Evolutionary conservation across 345 rosid genomes (phyloP), one percentile per base, ranked within the genome.

Genomic region (Gynandropsis gynandra): DNA sequence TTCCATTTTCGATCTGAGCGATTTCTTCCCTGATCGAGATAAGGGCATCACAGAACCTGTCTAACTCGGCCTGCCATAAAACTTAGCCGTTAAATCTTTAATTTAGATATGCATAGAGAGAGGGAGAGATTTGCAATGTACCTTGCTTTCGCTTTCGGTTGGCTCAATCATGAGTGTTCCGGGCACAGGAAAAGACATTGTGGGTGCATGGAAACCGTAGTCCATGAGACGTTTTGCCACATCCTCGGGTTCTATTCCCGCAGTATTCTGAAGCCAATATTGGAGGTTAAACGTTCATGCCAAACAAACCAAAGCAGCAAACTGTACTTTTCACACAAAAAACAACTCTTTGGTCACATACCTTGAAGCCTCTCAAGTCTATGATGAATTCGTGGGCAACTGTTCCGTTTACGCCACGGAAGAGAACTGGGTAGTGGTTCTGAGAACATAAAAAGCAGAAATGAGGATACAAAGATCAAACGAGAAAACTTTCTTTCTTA

Each of bases 141-240:
- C 99, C 94, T 85, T 93, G 94, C 97, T 85, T 85, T 93, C 99
- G 76, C 99, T 93, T 74, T 93, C 97, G 42, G 99, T 93, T 6
- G 99, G 99, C 66, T 93, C 99, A 45, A 93, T 80, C 99, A 88
- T 88, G 52, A 88, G 97, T 6, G 97, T 93, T 61, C 97, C 95
- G 1, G 99, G 90, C 65, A 93, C 99, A 42, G 99, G 99, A 89
- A 94, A 93, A 19, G 99, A 85, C 97, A 93, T 88, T 64, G 98
- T 92, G 21, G 97, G 98, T 50, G 43, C 98, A 71, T 87, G 97
- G 76, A 92, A 92, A 59, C 97, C 95, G 24, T 92, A 87, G 73
- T 87, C 95, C 78, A 87, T 87, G 2, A 92, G 83, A 57, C 97
- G 93, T 67, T 92, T 87, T 10, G 98, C 98, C 45, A 92, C 98